Conservation (phyloP, 2,329 filamentous ascomycete species). For the Pleurostoma richardsiae region DNA sequence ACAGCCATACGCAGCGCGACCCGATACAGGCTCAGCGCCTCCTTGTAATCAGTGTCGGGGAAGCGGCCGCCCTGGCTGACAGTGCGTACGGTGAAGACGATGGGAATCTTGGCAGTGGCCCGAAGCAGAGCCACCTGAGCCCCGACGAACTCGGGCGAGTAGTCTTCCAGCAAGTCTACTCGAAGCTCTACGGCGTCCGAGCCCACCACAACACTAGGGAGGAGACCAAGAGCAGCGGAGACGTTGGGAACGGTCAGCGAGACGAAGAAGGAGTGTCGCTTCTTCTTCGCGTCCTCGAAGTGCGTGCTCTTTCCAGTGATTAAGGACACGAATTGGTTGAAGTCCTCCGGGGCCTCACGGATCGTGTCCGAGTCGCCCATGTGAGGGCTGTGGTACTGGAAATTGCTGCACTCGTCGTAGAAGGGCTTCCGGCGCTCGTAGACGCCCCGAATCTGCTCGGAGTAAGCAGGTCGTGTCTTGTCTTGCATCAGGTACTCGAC, state of each 20-base stretch:
- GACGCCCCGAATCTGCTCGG: constrained; percentile 86
- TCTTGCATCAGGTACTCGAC: constrained; percentile 85
- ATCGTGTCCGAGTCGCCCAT: constrained; percentile 33
- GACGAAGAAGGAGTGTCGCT: constrained; percentile 84
- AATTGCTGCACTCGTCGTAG: constrained; percentile 91
- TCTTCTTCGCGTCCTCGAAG: constrained; percentile 51
- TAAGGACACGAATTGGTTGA: constrained; percentile 65
- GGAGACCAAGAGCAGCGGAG: constrained; percentile 52
- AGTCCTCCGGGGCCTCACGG: constrained; percentile 56
- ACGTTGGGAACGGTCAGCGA: constrained; percentile 81
- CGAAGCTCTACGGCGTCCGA: constrained; percentile 90
- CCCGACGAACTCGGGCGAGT: constrained; percentile 69
- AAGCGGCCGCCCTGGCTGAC: constrained; percentile 83
- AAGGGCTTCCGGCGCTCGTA: constrained; percentile 85
- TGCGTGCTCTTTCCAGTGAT: constrained; percentile 61
- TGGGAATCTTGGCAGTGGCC: constrained; percentile 64
- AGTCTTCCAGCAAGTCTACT: constrained; percentile 83
- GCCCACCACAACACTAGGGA: constrained; percentile 73
- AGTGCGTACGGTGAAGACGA: constrained; percentile 91
- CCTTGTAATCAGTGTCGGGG: constrained; percentile 68
- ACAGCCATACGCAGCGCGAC: constrained; percentile 77
- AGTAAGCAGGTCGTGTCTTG: constrained; percentile 86
- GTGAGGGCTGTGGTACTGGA: constrained; percentile 83
- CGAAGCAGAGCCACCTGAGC: constrained; percentile 79
- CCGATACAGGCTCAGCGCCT: constrained; percentile 69